phyloP scores from a whole-genome alignment of 2,329 filamentous ascomycete genomes.

The Periconia sp. region DNA sequence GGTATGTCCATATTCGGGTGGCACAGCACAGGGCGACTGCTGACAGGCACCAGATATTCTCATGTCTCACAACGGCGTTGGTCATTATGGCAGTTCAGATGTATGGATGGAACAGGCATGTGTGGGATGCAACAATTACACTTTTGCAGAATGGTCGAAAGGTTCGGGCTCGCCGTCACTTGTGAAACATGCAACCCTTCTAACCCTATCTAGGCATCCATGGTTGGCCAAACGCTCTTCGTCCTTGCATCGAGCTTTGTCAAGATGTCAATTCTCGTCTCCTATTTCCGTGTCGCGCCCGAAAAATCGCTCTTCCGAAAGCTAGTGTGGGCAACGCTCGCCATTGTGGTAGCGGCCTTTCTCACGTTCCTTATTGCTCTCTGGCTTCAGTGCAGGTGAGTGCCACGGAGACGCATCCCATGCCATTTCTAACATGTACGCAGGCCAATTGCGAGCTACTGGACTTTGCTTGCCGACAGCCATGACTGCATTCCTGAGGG shows the following conservation, averaged over 20 bases:
- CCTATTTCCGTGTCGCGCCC: slow-evolving; percentile 49
- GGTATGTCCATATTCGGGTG: slow-evolving; percentile 27
- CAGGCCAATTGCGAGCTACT: slow-evolving; percentile 54
- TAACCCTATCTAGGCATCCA: slow-evolving; percentile 40
- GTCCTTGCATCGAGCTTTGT: slow-evolving; percentile 46
- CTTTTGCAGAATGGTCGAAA: slow-evolving; percentile 42
- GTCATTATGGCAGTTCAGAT: slow-evolving; percentile 44
- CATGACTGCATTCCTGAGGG: slow-evolving; percentile 54
- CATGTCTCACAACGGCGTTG: slow-evolving; percentile 37
- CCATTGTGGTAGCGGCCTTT: slow-evolving; percentile 41
- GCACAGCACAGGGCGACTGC: slow-evolving; percentile 20
- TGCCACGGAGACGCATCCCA: slow-evolving; percentile 4
- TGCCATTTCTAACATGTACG: slow-evolving; percentile 19
- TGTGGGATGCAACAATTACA: slow-evolving; percentile 40
- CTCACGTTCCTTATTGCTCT: slow-evolving; percentile 44
- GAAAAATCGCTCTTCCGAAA: slow-evolving; percentile 46
- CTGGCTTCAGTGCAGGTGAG: slow-evolving; percentile 47
- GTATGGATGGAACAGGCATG: slow-evolving; percentile 48
- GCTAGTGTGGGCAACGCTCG: slow-evolving; percentile 44
- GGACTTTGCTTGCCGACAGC: slow-evolving; percentile 46
- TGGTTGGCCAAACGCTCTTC: slow-evolving; percentile 47
- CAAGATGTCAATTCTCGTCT: slow-evolving; percentile 47
- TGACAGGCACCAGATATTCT: slow-evolving; percentile 36
- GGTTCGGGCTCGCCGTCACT: slow-evolving; percentile 27
- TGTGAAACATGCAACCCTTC: slow-evolving; percentile 19